phyloP scores from a whole-genome alignment of 2,329 filamentous ascomycete species.

The Cladosporium cucumerinum region DNA sequence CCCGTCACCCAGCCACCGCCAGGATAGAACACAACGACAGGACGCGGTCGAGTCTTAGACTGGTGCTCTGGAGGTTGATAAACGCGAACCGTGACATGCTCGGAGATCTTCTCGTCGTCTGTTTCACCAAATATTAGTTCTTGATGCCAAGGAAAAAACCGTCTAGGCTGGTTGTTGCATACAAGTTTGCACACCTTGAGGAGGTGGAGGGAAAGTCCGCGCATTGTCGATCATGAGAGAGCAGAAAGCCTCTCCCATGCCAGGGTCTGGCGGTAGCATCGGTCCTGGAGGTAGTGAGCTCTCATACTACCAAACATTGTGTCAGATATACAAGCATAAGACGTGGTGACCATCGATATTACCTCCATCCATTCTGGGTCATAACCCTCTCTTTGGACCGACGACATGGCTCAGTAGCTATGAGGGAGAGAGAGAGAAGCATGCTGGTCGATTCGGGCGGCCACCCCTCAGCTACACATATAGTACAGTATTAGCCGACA shows the following conservation, averaged over 20 bases:
- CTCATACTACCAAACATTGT: not conserved
- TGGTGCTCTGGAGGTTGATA: constrained; percentile 18
- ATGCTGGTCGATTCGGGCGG: not conserved
- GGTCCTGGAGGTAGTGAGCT: not conserved
- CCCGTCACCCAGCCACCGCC: constrained; percentile 38
- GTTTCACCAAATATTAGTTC: not conserved
- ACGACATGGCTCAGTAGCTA: not conserved
- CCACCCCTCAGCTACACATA: not conserved
- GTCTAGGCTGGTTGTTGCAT: not conserved
- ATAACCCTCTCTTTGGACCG: not conserved
- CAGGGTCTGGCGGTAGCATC: not conserved
- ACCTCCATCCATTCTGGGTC: constrained; percentile 13
- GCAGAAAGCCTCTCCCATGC: not conserved
- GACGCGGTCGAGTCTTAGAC: constrained; percentile 4
- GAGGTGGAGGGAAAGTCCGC: not conserved
- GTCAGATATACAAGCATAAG: not conserved
- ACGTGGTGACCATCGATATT: not conserved
- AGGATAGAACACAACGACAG: constrained; percentile 37
- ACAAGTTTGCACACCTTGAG: not conserved
- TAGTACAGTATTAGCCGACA: not conserved
- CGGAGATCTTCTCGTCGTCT: constrained; percentile 17
- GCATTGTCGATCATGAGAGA: constrained; percentile 9
- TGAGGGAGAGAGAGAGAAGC: too few species aligned
- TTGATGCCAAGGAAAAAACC: not conserved
- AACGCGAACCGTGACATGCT: constrained; percentile 18